Percentiles rank a stretch among this genome's conserved stretches.
phyloP scores from a whole-genome alignment of 441 rosid genomes.

The Pelargonium fulgidum region DNA sequence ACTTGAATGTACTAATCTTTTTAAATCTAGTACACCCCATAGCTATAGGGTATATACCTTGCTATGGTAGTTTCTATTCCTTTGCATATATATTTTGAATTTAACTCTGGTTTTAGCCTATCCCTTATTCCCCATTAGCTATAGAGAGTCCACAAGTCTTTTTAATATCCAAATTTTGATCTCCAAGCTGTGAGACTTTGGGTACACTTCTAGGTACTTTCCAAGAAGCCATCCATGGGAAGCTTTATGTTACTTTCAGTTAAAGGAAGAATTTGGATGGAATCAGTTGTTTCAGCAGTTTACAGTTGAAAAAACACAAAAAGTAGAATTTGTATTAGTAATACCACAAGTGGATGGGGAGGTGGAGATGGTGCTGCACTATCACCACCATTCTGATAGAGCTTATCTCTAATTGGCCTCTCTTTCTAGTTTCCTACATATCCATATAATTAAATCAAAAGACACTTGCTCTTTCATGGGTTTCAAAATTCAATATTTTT shows the following conservation, averaged over 20 bases:
- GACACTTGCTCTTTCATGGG: slow-evolving; percentile 15
- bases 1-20: slow-evolving; percentile 24
- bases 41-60: too few species aligned
- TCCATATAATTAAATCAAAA: slow-evolving; percentile 21
- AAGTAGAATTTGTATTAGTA: slow-evolving; percentile 12
- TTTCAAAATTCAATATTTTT: slow-evolving; percentile 16
- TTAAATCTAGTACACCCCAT: neutral
- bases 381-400: slow-evolving; percentile 16
- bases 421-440: slow-evolving; percentile 7
- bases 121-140: neutral
- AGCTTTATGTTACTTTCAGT: neutral
- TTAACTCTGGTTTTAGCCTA: slow-evolving; percentile 17
- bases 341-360: slow-evolving; percentile 21
- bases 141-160: too few species aligned
- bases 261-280: slow-evolving; percentile 20
- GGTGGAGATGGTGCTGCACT: slow-evolving; percentile 21
- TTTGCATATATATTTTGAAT: too few species aligned
- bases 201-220: neutral
- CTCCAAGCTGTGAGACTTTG: neutral
- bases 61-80: too few species aligned
- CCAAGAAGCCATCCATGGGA: neutral
- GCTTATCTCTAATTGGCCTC: slow-evolving; percentile 1
- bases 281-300: slow-evolving; percentile 25
- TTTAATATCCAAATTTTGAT: too few species aligned
- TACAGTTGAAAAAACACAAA: slow-evolving; percentile 12